phyloP scores from a whole-genome alignment of 164 flowering plant species.

The Nymphaea colorata region DNA sequence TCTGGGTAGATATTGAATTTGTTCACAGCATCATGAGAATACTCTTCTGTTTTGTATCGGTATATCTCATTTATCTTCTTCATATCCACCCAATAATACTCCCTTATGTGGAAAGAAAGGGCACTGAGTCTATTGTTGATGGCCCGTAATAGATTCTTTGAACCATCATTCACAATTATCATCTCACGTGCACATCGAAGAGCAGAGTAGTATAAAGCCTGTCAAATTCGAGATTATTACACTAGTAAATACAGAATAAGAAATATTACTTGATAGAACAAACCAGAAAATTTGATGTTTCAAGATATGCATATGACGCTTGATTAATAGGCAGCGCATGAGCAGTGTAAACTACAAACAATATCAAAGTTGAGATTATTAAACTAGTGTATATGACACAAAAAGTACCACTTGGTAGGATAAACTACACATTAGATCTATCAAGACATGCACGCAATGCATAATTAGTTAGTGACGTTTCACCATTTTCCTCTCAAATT shows the following conservation, averaged over 20 bases:
- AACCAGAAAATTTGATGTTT: neutral
- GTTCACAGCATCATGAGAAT: constrained; percentile 75
- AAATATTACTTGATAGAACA: neutral
- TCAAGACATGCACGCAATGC: too few species aligned
- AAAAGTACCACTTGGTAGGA: too few species aligned
- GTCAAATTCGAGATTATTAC: constrained; percentile 1
- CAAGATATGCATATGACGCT: neutral
- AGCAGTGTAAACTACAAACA: too few species aligned
- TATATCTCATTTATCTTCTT: constrained; percentile 84
- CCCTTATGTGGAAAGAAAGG: constrained; percentile 77
- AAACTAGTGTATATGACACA: too few species aligned
- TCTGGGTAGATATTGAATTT: constrained; percentile 94
- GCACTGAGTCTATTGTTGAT: constrained; percentile 88
- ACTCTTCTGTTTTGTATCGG: constrained; percentile 88
- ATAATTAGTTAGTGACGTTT: too few species aligned
- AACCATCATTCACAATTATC: constrained; percentile 54
- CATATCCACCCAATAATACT: constrained; percentile 85
- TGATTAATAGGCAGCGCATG: too few species aligned
- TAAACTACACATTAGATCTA: too few species aligned
- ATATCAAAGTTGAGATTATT: too few species aligned
- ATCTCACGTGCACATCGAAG: constrained; percentile 79
- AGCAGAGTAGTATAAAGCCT: constrained; percentile 86
- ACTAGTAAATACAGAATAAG: neutral
- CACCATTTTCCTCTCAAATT: too few species aligned
- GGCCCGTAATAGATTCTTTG: constrained; percentile 57